phyloP scores from a whole-genome alignment of 495 filamentous ascomycete genomes.

The Aspergillus egyptiacus region DNA sequence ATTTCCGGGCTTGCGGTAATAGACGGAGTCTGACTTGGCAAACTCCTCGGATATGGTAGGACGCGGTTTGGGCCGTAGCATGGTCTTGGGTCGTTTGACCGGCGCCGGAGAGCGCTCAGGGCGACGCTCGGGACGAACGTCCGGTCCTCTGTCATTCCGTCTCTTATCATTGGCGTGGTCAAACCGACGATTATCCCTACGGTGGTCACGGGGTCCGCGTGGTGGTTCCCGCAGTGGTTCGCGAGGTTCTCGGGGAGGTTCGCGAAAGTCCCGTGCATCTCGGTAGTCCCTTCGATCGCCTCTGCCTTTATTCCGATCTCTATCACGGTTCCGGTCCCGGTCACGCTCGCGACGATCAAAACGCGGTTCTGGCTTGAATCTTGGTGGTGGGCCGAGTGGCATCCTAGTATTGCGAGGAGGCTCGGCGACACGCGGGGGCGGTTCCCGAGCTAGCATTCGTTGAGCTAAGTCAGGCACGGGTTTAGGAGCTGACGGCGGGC shows the following conservation, averaged over 20 bases:
- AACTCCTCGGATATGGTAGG: slow-evolving; percentile 66
- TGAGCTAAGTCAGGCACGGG: slow-evolving; percentile 63
- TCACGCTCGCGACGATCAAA: slow-evolving; percentile 39
- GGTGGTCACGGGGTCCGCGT: slow-evolving; percentile 44
- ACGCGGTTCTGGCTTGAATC: slow-evolving; percentile 39
- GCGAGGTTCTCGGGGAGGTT: slow-evolving; percentile 35
- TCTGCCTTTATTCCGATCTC: slow-evolving; percentile 36
- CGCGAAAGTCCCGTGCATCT: slow-evolving; percentile 47
- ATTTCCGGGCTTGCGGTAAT: slow-evolving; percentile 86
- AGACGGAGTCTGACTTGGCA: slow-evolving; percentile 75
- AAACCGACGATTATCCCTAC: slow-evolving; percentile 37
- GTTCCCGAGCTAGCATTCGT: slow-evolving; percentile 57
- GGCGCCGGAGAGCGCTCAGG: slow-evolving; percentile 37
- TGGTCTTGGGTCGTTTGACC: slow-evolving; percentile 60
- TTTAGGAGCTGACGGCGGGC: slow-evolving; percentile 52
- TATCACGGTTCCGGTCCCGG: slow-evolving; percentile 37
- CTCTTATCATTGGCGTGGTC: slow-evolving; percentile 35
- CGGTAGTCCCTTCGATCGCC: slow-evolving; percentile 35
- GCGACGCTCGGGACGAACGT: slow-evolving; percentile 38
- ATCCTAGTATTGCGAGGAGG: slow-evolving; percentile 37
- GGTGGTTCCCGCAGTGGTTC: not conserved
- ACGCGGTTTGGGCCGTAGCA: slow-evolving; percentile 64
- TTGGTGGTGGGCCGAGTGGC: slow-evolving; percentile 35
- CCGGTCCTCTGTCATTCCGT: slow-evolving; percentile 31
- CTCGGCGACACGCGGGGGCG: slow-evolving; percentile 34